phyloP scores from a whole-genome alignment of 768 basidiomycete genomes.

The Leucocoprinus sp. region DNA sequence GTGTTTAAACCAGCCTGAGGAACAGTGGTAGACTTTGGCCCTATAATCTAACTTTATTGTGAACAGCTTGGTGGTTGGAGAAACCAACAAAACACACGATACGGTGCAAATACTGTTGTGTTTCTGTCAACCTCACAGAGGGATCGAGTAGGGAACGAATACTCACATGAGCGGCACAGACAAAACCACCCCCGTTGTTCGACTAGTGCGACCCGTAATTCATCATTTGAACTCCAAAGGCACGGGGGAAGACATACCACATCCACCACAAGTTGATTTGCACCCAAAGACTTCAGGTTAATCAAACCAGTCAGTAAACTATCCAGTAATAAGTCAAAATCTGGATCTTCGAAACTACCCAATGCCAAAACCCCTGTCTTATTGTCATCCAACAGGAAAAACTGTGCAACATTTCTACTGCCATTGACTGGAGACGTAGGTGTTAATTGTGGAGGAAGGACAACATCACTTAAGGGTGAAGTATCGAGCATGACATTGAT shows the following conservation, averaged over 20 bases:
- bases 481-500: conserved; percentile 46
- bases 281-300: conserved; percentile 42
- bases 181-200: conserved; percentile 48
- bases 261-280: conserved; percentile 50
- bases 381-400: conserved; percentile 43
- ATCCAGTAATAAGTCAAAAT: conserved; percentile 34
- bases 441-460: conserved; percentile 29
- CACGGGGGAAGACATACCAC: conserved; percentile 27
- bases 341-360: conserved; percentile 45
- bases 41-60: conserved; percentile 31
- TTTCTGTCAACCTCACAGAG: not conserved
- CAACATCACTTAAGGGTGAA: conserved; percentile 34
- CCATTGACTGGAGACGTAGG: conserved; percentile 35
- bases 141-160: no score
- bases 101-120: conserved; percentile 35
- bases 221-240: not conserved
- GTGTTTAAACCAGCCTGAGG: conserved; percentile 52
- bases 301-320: no score
- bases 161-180: conserved; percentile 53
- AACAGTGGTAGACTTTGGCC: conserved; percentile 44
- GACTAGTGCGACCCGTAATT: conserved; percentile 21
- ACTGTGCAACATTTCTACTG: conserved; percentile 43
- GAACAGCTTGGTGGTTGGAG: not conserved
- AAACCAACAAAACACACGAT: conserved; percentile 33
- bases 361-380: conserved; percentile 52